A percentile compares a stretch with the other conserved stretches of the same genome.
phyloP scores from a whole-genome alignment of 352 stramenopile species.

The Globisporangium solare region DNA sequence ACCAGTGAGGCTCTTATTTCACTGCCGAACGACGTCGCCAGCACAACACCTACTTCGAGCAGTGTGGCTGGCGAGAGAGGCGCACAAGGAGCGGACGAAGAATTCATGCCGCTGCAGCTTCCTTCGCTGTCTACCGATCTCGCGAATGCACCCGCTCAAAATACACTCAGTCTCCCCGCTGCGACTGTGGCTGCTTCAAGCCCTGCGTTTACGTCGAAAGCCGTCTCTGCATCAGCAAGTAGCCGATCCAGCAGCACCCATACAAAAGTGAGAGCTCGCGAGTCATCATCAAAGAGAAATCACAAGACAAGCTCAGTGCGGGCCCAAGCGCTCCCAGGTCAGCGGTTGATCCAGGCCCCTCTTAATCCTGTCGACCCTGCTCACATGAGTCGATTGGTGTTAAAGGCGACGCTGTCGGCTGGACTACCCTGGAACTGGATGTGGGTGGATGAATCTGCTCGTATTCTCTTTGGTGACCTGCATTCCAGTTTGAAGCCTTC shows the following conservation, averaged over 20 bases:
- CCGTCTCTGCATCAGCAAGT: background rate
- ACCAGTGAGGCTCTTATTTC: conserved; percentile 1
- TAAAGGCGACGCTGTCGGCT: conserved; percentile 38
- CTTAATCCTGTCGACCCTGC: background rate
- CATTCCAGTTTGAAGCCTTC: conserved; percentile 26
- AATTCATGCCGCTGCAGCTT: conserved; percentile 48
- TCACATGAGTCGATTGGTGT: conserved; percentile 34
- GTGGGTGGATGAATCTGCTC: conserved; percentile 39
- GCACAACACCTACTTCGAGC: background rate
- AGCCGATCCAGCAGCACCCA: background rate
- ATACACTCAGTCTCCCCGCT: background rate
- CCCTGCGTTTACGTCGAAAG: conserved; percentile 1
- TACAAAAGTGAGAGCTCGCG: conserved; percentile 5
- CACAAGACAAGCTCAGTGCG: conserved; percentile 6
- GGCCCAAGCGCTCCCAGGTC: background rate
- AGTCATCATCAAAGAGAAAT: conserved; percentile 5
- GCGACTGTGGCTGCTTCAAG: background rate
- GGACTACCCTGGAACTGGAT: conserved; percentile 55
- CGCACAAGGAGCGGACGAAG: conserved; percentile 17
- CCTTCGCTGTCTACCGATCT: conserved; percentile 27
- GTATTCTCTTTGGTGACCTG: conserved; percentile 21
- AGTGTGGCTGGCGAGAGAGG: background rate
- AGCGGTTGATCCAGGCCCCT: background rate
- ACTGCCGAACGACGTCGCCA: conserved; percentile 7
- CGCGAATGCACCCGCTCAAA: conserved; percentile 1